Evolutionary conservation across 208 protist genomes (phyloP), one percentile per base, ranked within the genome.

Genomic region (Crithidia expoeki): DNA sequence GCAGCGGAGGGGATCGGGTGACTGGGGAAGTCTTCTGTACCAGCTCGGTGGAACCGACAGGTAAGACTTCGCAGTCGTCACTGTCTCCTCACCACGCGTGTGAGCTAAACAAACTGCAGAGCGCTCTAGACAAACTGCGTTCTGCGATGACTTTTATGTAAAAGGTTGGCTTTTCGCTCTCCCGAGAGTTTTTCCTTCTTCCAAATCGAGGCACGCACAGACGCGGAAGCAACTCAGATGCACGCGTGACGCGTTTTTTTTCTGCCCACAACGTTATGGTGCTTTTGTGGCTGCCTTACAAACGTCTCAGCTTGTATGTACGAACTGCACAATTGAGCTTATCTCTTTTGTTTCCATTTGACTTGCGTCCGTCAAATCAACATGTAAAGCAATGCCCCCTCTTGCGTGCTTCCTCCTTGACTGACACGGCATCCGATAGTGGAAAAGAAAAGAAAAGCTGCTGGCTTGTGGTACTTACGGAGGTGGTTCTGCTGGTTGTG

Each of bases 41-140:
- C 2, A 9, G 6, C 0, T 65, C 28, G 33, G 33, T 49, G 55
- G 21, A 49, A 28, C 17, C 27, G 74, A 12, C 16, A 12, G n/a
- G 7, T 53, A 17, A 5, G n/a, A 33, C 67, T 57, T 44, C 33
- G 65, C 57, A 32, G 33, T 40, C 32, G 33, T 50, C 47, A 2
- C 42, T 27, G 47, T 64, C 34, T 4, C 44, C 32, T 16, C 42
- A 42, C n/a, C 57, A 44, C 23, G 21, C 44, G 2, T 58, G 47
- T 32, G 49, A 42, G 44, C 10, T 65, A 33, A 52, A 50, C 30
- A 74, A 64, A 32, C 30, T 80, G 53, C 27, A 72, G 32, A 66
- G 62, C 17, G 75, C 75, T 6, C 33, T 80, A n/a, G 56, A 80
- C 25, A 80, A 74, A 60, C 38, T 74, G 21, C 51, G 11, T 12